phyloP scores from a whole-genome alignment of 2,329 filamentous ascomycete genomes.

The Microdochium paspali region DNA sequence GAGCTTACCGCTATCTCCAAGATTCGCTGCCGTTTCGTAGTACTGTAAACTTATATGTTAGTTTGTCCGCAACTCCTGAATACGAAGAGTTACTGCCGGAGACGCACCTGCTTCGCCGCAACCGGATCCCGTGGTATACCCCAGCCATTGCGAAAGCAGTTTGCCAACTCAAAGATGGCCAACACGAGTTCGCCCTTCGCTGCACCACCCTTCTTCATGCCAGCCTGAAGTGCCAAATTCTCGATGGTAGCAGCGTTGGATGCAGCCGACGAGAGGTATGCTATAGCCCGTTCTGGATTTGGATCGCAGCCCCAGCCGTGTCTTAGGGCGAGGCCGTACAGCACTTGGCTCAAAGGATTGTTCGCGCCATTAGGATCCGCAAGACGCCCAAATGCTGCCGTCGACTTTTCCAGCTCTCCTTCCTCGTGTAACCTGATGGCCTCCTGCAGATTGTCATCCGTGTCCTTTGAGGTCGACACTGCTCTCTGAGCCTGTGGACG shows the following conservation, averaged over 20 bases:
- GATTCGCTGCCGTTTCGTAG: conserved; percentile 93
- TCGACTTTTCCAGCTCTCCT: conserved; percentile 70
- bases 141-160: conserved; percentile 92
- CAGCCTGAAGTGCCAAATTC: conserved; percentile 72
- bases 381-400: conserved; percentile 73
- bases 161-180: conserved; percentile 90
- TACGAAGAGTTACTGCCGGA: conserved; percentile 6
- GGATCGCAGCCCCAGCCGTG: conserved; percentile 87
- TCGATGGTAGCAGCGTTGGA: conserved; percentile 86
- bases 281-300: conserved; percentile 64
- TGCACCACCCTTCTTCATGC: conserved; percentile 84
- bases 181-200: conserved; percentile 95
- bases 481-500: conserved; percentile 11
- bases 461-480: conserved; percentile 35
- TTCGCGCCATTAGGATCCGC: conserved; percentile 79
- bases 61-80: conserved; percentile 79
- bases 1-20: conserved; percentile 70
- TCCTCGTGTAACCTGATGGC: conserved; percentile 90
- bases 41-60: conserved; percentile 46
- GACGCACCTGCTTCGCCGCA: conserved; percentile 63
- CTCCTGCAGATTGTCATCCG: conserved; percentile 74
- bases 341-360: conserved; percentile 88
- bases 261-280: conserved; percentile 79
- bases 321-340: conserved; percentile 85
- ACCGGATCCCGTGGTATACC: conserved; percentile 78